A percentile compares a stretch with the other conserved stretches of the same genome.
These are phyloP conservation scores for Fusarium dlaminii DNA, from an alignment of 2,329 filamentous ascomycete genomes.

Conservation along the genomic window DNA sequence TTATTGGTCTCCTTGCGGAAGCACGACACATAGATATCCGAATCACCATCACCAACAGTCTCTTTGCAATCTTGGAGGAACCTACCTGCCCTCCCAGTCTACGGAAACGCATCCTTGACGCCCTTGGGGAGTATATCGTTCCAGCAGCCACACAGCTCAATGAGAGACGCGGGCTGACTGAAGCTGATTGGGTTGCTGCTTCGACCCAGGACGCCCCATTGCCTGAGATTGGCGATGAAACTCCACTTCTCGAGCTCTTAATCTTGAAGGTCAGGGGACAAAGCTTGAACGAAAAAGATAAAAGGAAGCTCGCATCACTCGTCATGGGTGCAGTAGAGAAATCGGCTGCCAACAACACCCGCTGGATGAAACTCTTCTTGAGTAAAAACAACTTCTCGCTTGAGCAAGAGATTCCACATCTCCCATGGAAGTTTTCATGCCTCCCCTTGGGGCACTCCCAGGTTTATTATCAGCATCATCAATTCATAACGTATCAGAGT, in stretches of 20 bases:
- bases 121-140: constrained; percentile 39
- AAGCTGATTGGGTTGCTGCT: constrained; percentile 43
- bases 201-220: background rate
- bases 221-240: constrained; percentile 18
- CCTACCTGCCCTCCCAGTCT: constrained; percentile 19
- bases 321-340: constrained; percentile 38
- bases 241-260: constrained; percentile 8
- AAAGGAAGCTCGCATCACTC: constrained; percentile 32
- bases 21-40: constrained; percentile 48
- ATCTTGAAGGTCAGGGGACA: background rate
- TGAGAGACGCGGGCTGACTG: constrained; percentile 40
- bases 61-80: constrained; percentile 39
- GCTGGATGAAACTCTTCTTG: constrained; percentile 48
- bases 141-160: constrained; percentile 45
- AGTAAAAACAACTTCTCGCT: constrained; percentile 42
- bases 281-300: constrained; percentile 1
- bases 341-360: constrained; percentile 43
- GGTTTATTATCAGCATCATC: background rate
- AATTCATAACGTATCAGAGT: background rate
- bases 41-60: constrained; percentile 42
- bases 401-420: constrained; percentile 34
- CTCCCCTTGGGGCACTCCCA: background rate
- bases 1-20: constrained; percentile 43
- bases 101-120: constrained; percentile 36
- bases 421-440: constrained; percentile 26